Base-by-base conservation (phyloP, 2,329 filamentous ascomycete species). In the Rhinocladiella mackenziei region DNA sequence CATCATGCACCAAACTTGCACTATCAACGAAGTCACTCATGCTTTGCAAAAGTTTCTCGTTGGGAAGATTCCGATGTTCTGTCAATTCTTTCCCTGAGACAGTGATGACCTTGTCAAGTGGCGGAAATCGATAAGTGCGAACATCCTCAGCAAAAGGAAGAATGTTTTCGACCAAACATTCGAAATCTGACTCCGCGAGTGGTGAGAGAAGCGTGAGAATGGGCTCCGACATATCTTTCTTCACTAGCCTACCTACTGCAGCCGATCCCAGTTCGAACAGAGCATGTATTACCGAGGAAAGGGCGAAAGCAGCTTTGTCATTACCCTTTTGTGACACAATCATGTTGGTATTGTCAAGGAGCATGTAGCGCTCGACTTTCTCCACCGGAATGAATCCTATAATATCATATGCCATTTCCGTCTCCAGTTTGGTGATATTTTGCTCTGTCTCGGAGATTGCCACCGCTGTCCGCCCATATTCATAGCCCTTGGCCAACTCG, bases 141-240 rank as follows among this genome's bases (percentile, higher is more conserved):
- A 96, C 74, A 60, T 98, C 92, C 69, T 98, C 92, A 2, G 88
- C 83, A 59, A 96, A 98, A 0, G 92, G 92, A 4, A 97, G 72
- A 25, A 92, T 88, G 1, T 94, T 77, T 60, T 98, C 92, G 51
- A 95, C 81, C 2, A 98, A 73, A 56, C 86, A 91, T 62, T 96
- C 89, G 53, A 86, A 80, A 18, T 86, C 82, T 2, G 76, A 72
- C 50, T 94, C 86, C 47, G 95, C 81, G 14, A 80, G 77, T 2
- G 92, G 92, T 4, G 85, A 83, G 31, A 98, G 74, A 10, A 97
- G 72, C 1, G 95, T 67, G 11, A 97, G 70, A 20, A 80, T 61
- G 0, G 92, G 91, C 2, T 86, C 77, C 54, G 86, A 89, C 55
- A 81, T 80, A 48, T 94, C 86, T 60, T 96, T 97, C 4, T 77